Evolutionary conservation across 2,329 filamentous ascomycete genomes (phyloP), one percentile per base, ranked within the genome.

Genomic region (Neodidymelliopsis sp.): DNA sequence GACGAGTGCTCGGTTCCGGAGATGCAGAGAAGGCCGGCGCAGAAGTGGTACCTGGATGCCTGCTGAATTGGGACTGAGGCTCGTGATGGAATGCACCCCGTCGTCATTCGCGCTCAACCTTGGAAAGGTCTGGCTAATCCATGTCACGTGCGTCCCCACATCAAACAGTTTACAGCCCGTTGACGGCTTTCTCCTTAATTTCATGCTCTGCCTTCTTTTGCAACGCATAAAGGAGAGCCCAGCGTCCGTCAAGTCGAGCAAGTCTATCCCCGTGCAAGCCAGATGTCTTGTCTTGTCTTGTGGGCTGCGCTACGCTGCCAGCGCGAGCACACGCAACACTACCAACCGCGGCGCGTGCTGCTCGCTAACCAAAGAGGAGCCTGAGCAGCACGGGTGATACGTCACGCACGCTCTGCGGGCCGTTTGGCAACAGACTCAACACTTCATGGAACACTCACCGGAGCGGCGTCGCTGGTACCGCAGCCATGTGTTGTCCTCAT

Each of bases 51-150:
- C 49, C 43, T 47, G 42, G 41, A 38, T 42, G 46, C 31, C 51
- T 46, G 35, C 56, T 42, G 43, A 31, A 56, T 49, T 54, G 45
- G 42, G 50, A 55, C 25, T 44, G 59, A 57, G 55, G 54, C 61
- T 64, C 54, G 59, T 63, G 59, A 64, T 61, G 55, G 37, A 38
- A 35, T 44, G 43, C 43, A 48, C 13, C 36, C 51, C 57, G 54
- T 65, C 65, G 63, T 68, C 64, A 65, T 65, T 54, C 31, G 54
- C 43, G 49, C 57, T 48, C 49, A n/a, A n/a, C n/a, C n/a, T n/a
- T n/a, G n/a, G n/a, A n/a, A n/a, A n/a, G n/a, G 54, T 54, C 41
- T 42, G 41, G 48, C 48, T 47, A 37, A 34, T 39, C 18, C 15
- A n/a, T 20, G 25, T 38, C 37, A 42, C 38, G 28, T 53, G 50